Evolutionary conservation across 1,284 basidiomycete species (phyloP).

Genomic region (Pholiota adiposa): DNA sequence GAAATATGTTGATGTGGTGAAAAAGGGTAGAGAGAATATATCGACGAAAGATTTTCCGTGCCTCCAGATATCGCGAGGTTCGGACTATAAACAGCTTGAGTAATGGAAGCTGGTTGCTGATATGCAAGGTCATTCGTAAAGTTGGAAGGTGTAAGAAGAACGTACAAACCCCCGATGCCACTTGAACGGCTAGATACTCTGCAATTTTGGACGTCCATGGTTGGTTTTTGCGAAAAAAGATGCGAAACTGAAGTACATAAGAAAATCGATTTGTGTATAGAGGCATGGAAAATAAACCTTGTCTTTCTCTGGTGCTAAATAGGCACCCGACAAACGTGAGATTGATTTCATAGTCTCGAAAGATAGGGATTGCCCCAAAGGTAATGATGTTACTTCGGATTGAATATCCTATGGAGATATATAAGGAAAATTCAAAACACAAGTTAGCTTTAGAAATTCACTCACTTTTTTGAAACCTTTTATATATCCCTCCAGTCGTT

Average conservation of each 20-base stretch:
- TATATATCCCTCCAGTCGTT: constrained; percentile 33
- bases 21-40: constrained; percentile 70
- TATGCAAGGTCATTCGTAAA: neutral
- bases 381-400: constrained; percentile 52
- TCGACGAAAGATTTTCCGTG: neutral
- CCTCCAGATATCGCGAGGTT: constrained; percentile 11
- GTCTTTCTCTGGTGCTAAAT: constrained; percentile 53
- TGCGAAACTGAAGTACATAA: constrained; percentile 48
- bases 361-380: constrained; percentile 44
- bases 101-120: constrained; percentile 3
- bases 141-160: neutral
- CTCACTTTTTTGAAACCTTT: constrained; percentile 17
- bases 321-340: constrained; percentile 68
- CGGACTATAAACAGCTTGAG: constrained; percentile 24
- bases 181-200: constrained; percentile 55
- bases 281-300: constrained; percentile 39
- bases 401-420: constrained; percentile 47
- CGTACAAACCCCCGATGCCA: constrained; percentile 52
- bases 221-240: constrained; percentile 49
- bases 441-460: no score
- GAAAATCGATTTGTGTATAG: constrained; percentile 8
- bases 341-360: constrained; percentile 58
- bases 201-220: constrained; percentile 44
- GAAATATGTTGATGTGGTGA: constrained; percentile 50
- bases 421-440: neutral